Percentiles rank a stretch among this genome's conserved stretches.
Evolutionary conservation across 2,329 filamentous ascomycete genomes (phyloP).

Genomic region (Penicillium vulpinum): DNA sequence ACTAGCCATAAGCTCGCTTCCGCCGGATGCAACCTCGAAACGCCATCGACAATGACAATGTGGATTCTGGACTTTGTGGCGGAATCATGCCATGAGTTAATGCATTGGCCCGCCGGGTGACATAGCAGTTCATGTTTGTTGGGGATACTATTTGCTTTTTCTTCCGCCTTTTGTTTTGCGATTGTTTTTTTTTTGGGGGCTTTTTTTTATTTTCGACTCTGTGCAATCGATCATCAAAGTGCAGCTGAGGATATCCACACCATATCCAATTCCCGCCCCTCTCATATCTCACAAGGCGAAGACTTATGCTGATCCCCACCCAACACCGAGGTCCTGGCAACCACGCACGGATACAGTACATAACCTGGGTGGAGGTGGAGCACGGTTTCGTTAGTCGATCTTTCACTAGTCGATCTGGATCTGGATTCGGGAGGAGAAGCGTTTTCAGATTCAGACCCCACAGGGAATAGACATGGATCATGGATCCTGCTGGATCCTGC

Average conservation of each 20-base stretch:
- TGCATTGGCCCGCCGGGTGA: slow-evolving; percentile 1
- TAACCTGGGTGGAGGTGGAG: slow-evolving; percentile 1
- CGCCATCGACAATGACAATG: slow-evolving; percentile 1
- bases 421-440: background rate
- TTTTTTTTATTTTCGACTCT: background rate
- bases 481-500: no score
- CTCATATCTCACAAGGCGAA: background rate
- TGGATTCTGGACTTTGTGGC: slow-evolving; percentile 2
- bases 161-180: background rate
- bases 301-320: background rate
- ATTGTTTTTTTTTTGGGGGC: background rate
- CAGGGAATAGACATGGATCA: background rate
- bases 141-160: slow-evolving; percentile 3
- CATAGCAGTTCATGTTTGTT: slow-evolving; percentile 1
- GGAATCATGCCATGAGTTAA: slow-evolving; percentile 2
- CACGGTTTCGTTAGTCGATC: slow-evolving; percentile 5
- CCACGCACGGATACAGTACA: slow-evolving; percentile 3
- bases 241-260: slow-evolving; percentile 10
- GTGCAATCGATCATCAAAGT: slow-evolving; percentile 16
- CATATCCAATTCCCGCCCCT: background rate
- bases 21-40: background rate
- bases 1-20: background rate
- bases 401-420: slow-evolving; percentile 15
- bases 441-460: background rate
- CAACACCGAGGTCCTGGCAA: background rate